Conservation (phyloP, 371 early-diverging fungal genomes). For the Zychaea mexicana region DNA sequence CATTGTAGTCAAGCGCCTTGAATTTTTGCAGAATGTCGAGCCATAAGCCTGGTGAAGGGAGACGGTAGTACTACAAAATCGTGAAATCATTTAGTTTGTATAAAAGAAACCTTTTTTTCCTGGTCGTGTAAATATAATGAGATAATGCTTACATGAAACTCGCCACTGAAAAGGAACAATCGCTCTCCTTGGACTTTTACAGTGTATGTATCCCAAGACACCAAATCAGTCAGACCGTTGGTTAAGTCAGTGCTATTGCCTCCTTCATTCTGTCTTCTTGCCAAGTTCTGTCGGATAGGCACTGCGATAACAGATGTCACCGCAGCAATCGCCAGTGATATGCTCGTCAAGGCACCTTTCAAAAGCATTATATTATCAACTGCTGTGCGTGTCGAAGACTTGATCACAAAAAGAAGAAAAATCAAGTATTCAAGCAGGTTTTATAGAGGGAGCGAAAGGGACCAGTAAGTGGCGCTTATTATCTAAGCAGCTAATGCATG, state of each 20-base stretch:
- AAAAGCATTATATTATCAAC: too few relatives aligned
- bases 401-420: too few relatives aligned
- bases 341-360: constrained; percentile 8
- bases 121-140: background rate
- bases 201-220: constrained; percentile 23
- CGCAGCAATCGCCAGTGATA: constrained; percentile 9
- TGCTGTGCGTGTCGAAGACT: too few relatives aligned
- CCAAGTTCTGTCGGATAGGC: background rate
- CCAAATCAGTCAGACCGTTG: constrained; percentile 9
- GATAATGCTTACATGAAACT: constrained; percentile 15
- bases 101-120: background rate
- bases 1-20: constrained; percentile 24
- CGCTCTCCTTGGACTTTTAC: constrained; percentile 20
- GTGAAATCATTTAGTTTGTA: background rate
- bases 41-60: constrained; percentile 21
- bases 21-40: constrained; percentile 23
- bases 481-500: too few relatives aligned
- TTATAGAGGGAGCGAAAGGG: too few relatives aligned
- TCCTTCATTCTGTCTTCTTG: background rate
- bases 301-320: background rate
- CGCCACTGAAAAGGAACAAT: constrained; percentile 12
- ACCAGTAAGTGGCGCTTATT: too few relatives aligned
- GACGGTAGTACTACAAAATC: constrained; percentile 13
- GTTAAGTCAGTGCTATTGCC: background rate
- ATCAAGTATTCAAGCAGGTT: too few relatives aligned